Conservation (phyloP, 495 filamentous ascomycete genomes). For the Cenococcum geophilum region DNA sequence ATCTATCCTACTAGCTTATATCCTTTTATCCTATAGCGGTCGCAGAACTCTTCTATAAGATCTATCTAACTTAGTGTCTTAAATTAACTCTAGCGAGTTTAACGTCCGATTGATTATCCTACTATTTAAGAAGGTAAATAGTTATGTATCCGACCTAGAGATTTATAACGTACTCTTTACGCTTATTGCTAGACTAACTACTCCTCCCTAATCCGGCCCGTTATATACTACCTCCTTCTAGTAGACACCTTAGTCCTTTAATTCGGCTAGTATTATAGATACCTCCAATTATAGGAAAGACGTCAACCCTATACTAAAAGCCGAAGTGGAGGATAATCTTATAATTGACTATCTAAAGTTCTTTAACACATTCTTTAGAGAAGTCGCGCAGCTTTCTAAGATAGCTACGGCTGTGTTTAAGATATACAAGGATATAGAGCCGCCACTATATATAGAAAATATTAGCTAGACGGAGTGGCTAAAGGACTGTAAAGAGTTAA, state of each 20-base stretch:
- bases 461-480: slow-evolving; percentile 21
- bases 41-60: background rate
- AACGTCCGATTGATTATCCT: background rate
- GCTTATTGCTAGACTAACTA: background rate
- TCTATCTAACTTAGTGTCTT: background rate
- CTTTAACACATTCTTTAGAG: slow-evolving; percentile 22
- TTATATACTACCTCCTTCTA: background rate
- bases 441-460: slow-evolving; percentile 20
- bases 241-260: no score
- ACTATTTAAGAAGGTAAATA: no score
- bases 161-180: no score
- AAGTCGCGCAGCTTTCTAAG: slow-evolving; percentile 16
- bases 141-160: no score
- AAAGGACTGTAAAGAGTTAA: slow-evolving; percentile 14
- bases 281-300: slow-evolving; percentile 19
- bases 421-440: slow-evolving; percentile 17
- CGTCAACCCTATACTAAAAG: slow-evolving; percentile 23
- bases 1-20: background rate
- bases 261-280: slow-evolving; percentile 18
- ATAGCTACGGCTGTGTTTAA: slow-evolving; percentile 17
- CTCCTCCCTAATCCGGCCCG: background rate
- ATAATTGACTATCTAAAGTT: slow-evolving; percentile 17
- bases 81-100: background rate
- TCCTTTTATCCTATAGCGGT: background rate
- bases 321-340: no score